Evolutionary conservation across 1,284 basidiomycete genomes (phyloP), one percentile per base, ranked within the genome.

Genomic region (Apiotrichum mycotoxinovorans): DNA sequence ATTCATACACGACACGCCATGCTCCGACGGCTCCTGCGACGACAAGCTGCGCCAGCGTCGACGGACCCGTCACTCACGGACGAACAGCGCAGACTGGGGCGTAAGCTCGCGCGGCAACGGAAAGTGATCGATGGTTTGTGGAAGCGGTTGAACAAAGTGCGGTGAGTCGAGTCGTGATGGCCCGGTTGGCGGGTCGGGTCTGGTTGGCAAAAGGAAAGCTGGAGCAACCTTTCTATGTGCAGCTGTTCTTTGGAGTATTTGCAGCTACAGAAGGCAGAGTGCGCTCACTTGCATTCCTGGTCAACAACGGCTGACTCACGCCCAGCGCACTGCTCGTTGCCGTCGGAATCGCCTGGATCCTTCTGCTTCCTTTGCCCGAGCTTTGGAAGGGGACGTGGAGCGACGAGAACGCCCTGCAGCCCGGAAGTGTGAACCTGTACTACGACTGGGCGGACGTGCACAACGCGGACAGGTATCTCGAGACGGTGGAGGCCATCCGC

Each of bases 401-500:
- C 46, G 91, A 94, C 71, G 93, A 97, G 79, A 94, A 97, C 74
- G 93, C 94, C 0, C 78, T 97, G 26, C 89, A 91, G 69, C 92
- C 94, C 5, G 87, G 83, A 3, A 89, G 93, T 79, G 91, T 93
- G 25, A 88, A 85, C 56, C 89, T 88, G 14, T 85, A 91, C 67
- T 96, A 87, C 85, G 83, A 83, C 66, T 96, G 93, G 93, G 82
- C 79, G 50, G 86, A 96, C 52, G 94, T 96, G 7, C 86, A 88
- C 62, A 78, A 79, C 49, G 91, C 94, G 4, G 93, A 97, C 73
- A 63, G 67, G 30, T 90, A 90, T 71, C 81, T 95, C 2, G 82
- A 80, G 18, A 78, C 83, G 48, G 73, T 96, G 27, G 88, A 89
- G 69, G 68, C 64, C 26, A 75, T 94, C n/a, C 55, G 35, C 3